Conservation (phyloP, 495 filamentous ascomycete genomes). For the Bacidia gigantensis region DNA sequence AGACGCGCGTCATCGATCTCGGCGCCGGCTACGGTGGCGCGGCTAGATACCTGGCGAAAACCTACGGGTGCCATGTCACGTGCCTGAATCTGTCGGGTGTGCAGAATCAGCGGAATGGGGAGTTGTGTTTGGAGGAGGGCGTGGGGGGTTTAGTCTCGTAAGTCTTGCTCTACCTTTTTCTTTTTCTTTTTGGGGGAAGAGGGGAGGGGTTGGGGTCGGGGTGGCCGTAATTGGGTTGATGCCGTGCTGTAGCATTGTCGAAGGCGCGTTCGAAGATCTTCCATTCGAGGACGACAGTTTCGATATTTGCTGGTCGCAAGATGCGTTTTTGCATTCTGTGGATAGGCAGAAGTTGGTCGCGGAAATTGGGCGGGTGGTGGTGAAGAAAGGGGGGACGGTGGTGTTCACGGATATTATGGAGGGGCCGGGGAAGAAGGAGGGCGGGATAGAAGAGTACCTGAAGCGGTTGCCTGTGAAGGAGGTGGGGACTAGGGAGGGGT, state of each 20-base stretch:
- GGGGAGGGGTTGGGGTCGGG: too few relatives aligned
- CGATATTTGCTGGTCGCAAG: constrained; percentile 15
- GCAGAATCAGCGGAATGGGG: constrained; percentile 13
- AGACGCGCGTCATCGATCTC: constrained; percentile 39
- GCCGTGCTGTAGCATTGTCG: too few relatives aligned
- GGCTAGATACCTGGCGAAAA: constrained; percentile 32
- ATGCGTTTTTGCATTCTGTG: constrained; percentile 13
- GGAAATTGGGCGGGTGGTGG: constrained; percentile 14
- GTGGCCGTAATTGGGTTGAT: too few relatives aligned
- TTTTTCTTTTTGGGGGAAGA: too few relatives aligned
- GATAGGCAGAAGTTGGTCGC: constrained; percentile 1
- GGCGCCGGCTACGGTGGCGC: constrained; percentile 48
- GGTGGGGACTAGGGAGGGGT: constrained; percentile 5
- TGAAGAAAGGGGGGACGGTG: constrained; percentile 3
- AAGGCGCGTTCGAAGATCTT: constrained; percentile 13
- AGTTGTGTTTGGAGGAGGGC: constrained; percentile 4
- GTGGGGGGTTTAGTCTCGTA: background rate
- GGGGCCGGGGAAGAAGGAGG: constrained; percentile 1
- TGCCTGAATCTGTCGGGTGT: constrained; percentile 13
- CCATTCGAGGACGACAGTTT: background rate
- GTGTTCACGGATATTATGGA: constrained; percentile 16
- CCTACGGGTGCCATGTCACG: constrained; percentile 8
- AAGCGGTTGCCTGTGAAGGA: constrained; percentile 2
- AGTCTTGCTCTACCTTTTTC: too few relatives aligned
- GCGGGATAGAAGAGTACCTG: constrained; percentile 6